Base-by-base conservation (phyloP, 1,284 basidiomycete species). In the Erythrobasidium hasegawianum region DNA sequence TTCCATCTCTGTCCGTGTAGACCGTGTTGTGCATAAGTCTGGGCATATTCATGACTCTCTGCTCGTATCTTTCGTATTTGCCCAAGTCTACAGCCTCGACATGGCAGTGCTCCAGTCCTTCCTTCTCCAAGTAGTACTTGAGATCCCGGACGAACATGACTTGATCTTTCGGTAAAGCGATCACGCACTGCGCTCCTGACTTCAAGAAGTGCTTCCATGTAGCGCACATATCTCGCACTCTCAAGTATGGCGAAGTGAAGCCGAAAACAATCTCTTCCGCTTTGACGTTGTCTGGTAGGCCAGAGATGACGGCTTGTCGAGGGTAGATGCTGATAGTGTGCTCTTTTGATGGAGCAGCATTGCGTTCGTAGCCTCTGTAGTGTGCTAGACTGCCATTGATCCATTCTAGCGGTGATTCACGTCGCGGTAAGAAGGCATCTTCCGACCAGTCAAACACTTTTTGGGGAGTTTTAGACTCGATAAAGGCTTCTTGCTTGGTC, bases 211-310 rank as follows among this genome's bases (percentile, higher is more conserved):
- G 64, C 29, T 29, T 49, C 64, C 64, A 65, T 24, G 57, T 57
- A 20, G 41, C 29, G 45, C 55, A 58, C 56, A 65, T 58, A 18
- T 65, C 64, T 24, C 55, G 47, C n/a, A 41, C 64, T n/a, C 64
- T 26, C 38, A 26, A 47, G 29, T 57, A 57, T 24, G 55, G 55
- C 14, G 64, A 58, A 11, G 64, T 59, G 55, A 65, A 57, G 29
- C 56, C 55, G 45, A 65, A 65, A 22, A 65, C 56, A 24, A 65
- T 58, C 57, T 65, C 61, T 57, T 64, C 61, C 14, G 53, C 38
- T 18, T 50, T 26, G 24, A 65, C 64, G 45, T 57, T 56, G 43
- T 57, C 56, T 33, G 64, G 56, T 10, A 50, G 27, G 14, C 56
- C 45, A 24, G 26, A 55, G 27, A 65, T 40, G 24, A 38, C 49